Evolutionary conservation across 306 rosid genomes (phyloP).

Genomic region (Coriaria nepalensis): DNA sequence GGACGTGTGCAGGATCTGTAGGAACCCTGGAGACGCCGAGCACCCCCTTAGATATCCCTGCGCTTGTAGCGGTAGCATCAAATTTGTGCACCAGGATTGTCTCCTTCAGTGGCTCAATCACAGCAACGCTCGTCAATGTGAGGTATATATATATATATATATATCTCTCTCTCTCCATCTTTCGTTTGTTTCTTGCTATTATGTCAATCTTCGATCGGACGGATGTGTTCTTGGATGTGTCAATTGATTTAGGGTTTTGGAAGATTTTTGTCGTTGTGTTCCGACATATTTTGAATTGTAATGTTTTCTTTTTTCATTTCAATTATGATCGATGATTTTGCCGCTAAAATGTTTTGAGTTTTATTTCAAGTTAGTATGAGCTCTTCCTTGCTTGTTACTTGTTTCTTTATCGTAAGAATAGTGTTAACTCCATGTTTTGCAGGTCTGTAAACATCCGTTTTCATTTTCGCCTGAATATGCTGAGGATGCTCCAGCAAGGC

Average conservation of each 20-base stretch:
- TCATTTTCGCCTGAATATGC: constrained; percentile 98
- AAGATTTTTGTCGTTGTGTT: no score
- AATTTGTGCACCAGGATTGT: constrained; percentile 93
- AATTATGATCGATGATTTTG: no score
- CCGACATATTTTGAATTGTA: no score
- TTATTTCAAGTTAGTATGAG: not conserved
- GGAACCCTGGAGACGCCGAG: constrained; percentile 86
- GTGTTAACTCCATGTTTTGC: constrained; percentile 15
- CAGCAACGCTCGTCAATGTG: constrained; percentile 99
- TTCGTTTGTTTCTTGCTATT: not conserved
- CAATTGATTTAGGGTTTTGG: no score
- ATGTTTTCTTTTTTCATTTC: no score
- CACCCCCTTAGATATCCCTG: constrained; percentile 91
- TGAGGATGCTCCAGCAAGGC: constrained; percentile 85
- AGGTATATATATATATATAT: no score
- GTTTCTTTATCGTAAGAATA: not conserved
- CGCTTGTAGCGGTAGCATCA: constrained; percentile 98
- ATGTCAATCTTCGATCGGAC: not conserved
- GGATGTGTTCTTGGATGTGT: no score
- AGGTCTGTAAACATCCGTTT: constrained; percentile 97
- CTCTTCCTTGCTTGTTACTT: not conserved
- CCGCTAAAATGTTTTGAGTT: not conserved
- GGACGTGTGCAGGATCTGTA: constrained; percentile 94
- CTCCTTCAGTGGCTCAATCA: constrained; percentile 99
- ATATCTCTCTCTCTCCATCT: constrained; percentile 6